Percentiles rank a stretch among this genome's conserved stretches.
These are phyloP conservation scores for Cymbopogon flexuosus DNA, from an alignment of 202 grass and related monocot genomes.

Conservation along the genomic window DNA sequence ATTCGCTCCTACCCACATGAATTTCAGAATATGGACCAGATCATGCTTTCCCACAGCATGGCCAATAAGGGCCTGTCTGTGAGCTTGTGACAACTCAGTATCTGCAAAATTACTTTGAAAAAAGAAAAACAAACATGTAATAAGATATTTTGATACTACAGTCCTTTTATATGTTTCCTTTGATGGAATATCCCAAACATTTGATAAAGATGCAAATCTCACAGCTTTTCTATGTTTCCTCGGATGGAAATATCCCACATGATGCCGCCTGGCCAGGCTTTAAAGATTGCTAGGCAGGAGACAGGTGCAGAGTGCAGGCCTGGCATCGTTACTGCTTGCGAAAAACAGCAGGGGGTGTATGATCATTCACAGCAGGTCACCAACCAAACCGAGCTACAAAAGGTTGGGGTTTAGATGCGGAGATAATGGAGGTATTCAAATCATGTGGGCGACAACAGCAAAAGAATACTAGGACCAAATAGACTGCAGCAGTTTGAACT, in stretches of 20 bases:
- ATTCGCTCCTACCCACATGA: slow-evolving; percentile 48
- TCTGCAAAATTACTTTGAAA: neutral
- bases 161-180: neutral
- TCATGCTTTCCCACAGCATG: slow-evolving; percentile 13
- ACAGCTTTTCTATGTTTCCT: slow-evolving; percentile 24
- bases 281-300: slow-evolving; percentile 1
- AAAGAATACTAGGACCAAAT: slow-evolving; percentile 28
- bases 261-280: slow-evolving; percentile 27
- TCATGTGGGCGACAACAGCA: neutral
- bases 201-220: slow-evolving; percentile 30
- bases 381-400: slow-evolving; percentile 40
- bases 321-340: slow-evolving; percentile 34
- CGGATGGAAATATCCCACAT: slow-evolving; percentile 31
- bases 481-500: slow-evolving; percentile 48
- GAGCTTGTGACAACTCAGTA: slow-evolving; percentile 2
- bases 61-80: slow-evolving; percentile 1
- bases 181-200: neutral
- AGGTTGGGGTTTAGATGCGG: slow-evolving; percentile 12
- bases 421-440: slow-evolving; percentile 8
- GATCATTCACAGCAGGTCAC: slow-evolving; percentile 35
- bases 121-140: neutral
- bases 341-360: neutral
- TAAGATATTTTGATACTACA: neutral
- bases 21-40: slow-evolving; percentile 24
- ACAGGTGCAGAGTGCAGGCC: slow-evolving; percentile 21